Conservation (phyloP, 495 filamentous ascomycete species). For the Astrocystis sublimbata region DNA sequence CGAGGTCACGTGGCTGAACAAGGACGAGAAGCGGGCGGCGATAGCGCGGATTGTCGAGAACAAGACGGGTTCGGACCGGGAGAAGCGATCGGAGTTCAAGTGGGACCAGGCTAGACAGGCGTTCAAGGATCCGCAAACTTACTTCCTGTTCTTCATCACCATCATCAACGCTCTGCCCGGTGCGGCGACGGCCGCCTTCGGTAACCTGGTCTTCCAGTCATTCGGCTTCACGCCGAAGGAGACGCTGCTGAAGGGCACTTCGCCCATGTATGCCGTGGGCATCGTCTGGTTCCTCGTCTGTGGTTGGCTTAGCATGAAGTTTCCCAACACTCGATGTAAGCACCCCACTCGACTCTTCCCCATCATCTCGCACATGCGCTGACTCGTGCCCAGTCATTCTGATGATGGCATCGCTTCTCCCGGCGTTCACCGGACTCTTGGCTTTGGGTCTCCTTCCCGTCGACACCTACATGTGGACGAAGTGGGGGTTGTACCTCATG, state of each 20-base stretch:
- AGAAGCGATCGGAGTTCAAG: slow-evolving; percentile 27
- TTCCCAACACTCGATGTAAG: neutral
- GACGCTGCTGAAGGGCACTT: slow-evolving; percentile 12
- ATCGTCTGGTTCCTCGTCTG: slow-evolving; percentile 15
- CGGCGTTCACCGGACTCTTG: slow-evolving; percentile 26
- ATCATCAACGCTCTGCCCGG: slow-evolving; percentile 43
- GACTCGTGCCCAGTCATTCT: neutral
- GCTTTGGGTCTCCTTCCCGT: slow-evolving; percentile 24
- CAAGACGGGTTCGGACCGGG: slow-evolving; percentile 28
- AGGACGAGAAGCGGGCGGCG: slow-evolving; percentile 37
- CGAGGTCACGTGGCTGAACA: slow-evolving; percentile 33
- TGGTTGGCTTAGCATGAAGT: slow-evolving; percentile 1
- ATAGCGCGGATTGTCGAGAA: slow-evolving; percentile 29
- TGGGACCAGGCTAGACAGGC: slow-evolving; percentile 35
- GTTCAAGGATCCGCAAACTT: slow-evolving; percentile 20
- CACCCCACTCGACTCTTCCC: neutral
- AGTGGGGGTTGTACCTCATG: slow-evolving; percentile 28
- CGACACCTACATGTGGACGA: slow-evolving; percentile 28
- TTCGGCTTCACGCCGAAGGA: slow-evolving; percentile 40
- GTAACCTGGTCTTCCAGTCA: slow-evolving; percentile 39
- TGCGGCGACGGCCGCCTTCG: slow-evolving; percentile 40
- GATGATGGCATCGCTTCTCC: slow-evolving; percentile 24
- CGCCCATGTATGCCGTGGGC: neutral
- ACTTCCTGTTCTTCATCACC: slow-evolving; percentile 37
- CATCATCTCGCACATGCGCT: neutral